These are phyloP conservation scores for Crithidia expoeki DNA, from an alignment of 208 protist genomes.

Conservation along the genomic window DNA sequence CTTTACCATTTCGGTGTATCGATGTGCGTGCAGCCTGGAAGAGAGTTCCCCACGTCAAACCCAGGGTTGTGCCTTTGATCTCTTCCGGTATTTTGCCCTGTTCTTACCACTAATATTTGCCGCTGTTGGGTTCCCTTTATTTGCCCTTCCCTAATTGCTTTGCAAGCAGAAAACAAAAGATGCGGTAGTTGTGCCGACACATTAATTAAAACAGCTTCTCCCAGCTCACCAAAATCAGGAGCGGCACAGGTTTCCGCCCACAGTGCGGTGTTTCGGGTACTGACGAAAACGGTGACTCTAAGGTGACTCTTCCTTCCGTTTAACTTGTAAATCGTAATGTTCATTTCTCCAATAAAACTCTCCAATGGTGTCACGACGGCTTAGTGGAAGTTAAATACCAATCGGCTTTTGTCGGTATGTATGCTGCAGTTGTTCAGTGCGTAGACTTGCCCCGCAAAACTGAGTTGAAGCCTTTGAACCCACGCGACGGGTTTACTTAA, in stretches of 20 bases:
- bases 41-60: too few species aligned
- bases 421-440: too few species aligned
- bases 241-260: background rate
- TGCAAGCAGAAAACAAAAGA: too few species aligned
- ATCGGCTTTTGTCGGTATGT: background rate
- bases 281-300: background rate
- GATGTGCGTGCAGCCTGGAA: conserved; percentile 12
- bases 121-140: conserved; percentile 1
- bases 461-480: too few species aligned
- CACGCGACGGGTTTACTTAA: too few species aligned
- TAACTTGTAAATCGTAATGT: background rate
- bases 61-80: background rate
- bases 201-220: conserved; percentile 4
- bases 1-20: background rate
- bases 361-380: background rate
- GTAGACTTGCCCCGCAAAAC: too few species aligned
- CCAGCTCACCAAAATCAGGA: background rate
- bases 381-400: too few species aligned
- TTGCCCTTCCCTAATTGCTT: background rate
- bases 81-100: background rate
- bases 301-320: background rate
- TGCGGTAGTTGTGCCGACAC: conserved; percentile 7
- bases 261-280: background rate
- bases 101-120: background rate
- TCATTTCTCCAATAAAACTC: background rate